Base-by-base conservation (phyloP, 75 land plant genomes). In the Larix kaempferi region DNA sequence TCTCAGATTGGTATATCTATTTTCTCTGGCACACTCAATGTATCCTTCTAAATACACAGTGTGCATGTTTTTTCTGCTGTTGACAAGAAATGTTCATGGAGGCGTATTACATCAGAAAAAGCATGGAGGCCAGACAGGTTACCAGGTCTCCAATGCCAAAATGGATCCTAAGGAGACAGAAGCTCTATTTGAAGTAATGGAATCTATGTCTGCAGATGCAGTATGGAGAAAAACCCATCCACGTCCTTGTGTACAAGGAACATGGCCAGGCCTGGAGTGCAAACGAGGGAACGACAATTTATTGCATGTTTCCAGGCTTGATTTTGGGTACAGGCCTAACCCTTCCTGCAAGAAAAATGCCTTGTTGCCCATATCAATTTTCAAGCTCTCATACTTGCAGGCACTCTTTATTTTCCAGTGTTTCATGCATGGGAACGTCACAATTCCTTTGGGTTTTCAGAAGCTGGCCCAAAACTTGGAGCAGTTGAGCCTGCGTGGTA, bases 211-310 rank as follows among this genome's bases (percentile, higher is more conserved):
- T 55, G 77, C 84, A 56, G 94, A 85, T 62, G 74, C 74, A 11
- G 44, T 73, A 39, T 91, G 94, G 94, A 80, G 89, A 58, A 13
- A 57, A 76, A 41, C 78, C 5, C 56, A 85, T 62, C 95, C 93
- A 4, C 84, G 84, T 74, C 95, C 95, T 17, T 90, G 93, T 75
- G 37, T 57, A 3, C 82, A 83, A 3, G 84, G 76, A 64, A 81
- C 89, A 11, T 93, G 95, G 95, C 86, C 84, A n/a, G 95, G 95
- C 0, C 56, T 93, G 41, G 89, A 86, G 59, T 93, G 95, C 85
- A 91, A 87, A 59, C 74, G 35, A 12, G 86, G 82, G n/a, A 7
- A 2, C 1, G 83, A 83, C 74, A 75, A 78, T 71, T 22, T 77
- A 67, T 26, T 88, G 37, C 95, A 93, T 81, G 95, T 93, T 65